Conservation (phyloP, 768 basidiomycete species). For the Coprinopsis marcescibilis region DNA sequence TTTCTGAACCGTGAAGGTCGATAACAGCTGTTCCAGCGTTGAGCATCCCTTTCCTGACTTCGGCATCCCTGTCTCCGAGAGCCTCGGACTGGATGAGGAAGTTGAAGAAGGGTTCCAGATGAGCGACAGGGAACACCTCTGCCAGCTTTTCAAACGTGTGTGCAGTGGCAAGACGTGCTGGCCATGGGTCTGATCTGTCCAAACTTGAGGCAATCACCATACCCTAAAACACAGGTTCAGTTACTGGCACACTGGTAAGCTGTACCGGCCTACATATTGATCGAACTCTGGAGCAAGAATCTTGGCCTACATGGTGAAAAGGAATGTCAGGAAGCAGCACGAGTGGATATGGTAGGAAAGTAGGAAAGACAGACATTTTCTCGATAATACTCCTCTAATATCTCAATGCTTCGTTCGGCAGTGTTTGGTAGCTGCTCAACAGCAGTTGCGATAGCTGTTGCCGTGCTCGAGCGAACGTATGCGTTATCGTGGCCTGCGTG, state of each 20-base stretch:
- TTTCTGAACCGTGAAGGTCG: conserved; percentile 72
- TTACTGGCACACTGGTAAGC: not conserved
- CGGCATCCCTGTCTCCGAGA: conserved; percentile 76
- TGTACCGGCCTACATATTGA: conserved; percentile 61
- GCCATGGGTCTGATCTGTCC: conserved; percentile 88
- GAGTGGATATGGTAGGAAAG: not conserved
- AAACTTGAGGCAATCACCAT: conserved; percentile 88
- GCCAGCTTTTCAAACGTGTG: conserved; percentile 62
- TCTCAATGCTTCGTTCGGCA: conserved; percentile 38
- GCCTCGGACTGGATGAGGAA: conserved; percentile 86
- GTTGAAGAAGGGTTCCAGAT: conserved; percentile 69
- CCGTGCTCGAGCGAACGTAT: conserved; percentile 72
- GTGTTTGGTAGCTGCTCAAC: conserved; percentile 65
- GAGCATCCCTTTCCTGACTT: conserved; percentile 87
- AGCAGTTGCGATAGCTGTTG: conserved; percentile 71
- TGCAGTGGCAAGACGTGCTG: conserved; percentile 70
- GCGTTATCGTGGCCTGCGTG: conserved; percentile 66
- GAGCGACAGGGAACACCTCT: conserved; percentile 52
- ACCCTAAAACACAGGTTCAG: conserved; percentile 45
- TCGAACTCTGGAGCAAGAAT: conserved; percentile 90
- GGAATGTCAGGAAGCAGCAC: too few relatives aligned
- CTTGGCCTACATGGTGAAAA: too few relatives aligned
- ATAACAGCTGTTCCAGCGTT: conserved; percentile 75
- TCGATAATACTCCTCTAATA: conserved; percentile 68
- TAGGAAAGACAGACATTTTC: conserved; percentile 57